Evolutionary conservation across 257 asterid species (phyloP).

Genomic region (Oldenlandia corymbosa): DNA sequence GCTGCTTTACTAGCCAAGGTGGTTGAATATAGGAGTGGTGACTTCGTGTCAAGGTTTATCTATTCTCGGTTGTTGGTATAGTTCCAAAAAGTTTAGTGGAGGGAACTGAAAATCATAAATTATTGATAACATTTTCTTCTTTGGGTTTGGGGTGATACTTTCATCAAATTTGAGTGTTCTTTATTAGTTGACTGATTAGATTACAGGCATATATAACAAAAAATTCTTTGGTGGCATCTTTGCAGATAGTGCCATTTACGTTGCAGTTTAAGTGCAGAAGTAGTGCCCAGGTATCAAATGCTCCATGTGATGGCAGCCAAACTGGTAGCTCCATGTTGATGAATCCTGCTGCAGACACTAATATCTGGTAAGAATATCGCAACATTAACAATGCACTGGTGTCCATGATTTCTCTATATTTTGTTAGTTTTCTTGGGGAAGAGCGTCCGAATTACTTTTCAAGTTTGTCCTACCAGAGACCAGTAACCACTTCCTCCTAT

Average conservation of each 20-base stretch:
- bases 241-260: conserved; percentile 64
- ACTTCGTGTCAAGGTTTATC: too few relatives aligned
- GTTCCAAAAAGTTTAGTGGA: neutral
- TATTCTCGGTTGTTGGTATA: neutral
- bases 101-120: too few relatives aligned
- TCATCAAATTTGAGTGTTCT: neutral
- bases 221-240: conserved; percentile 13
- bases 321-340: conserved; percentile 25
- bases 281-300: conserved; percentile 26
- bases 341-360: conserved; percentile 36
- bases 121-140: too few relatives aligned
- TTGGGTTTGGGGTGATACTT: conserved; percentile 5
- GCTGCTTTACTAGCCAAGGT: too few relatives aligned
- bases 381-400: neutral
- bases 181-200: neutral
- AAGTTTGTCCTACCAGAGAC: neutral
- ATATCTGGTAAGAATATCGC: conserved; percentile 51
- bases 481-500: neutral
- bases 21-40: neutral
- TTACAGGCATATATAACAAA: neutral
- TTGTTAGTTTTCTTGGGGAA: neutral
- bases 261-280: conserved; percentile 61
- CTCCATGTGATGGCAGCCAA: conserved; percentile 27
- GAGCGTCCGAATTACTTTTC: neutral
- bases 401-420: neutral